Evolutionary conservation across 306 rosid species (phyloP).

Genomic region (Citrullus colocynthis): DNA sequence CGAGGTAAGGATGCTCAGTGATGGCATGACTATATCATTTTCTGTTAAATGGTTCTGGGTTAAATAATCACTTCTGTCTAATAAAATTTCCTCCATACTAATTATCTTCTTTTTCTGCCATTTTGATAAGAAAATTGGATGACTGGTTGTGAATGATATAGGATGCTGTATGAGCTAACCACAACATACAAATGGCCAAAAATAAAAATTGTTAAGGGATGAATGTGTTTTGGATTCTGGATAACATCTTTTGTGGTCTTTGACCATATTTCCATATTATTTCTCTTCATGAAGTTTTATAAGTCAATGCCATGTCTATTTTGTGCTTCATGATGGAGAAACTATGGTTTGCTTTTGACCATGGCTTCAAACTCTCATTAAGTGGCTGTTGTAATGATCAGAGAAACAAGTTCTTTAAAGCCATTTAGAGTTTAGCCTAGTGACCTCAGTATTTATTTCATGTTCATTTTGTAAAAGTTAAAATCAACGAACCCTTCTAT

Average conservation of each 20-base stretch:
- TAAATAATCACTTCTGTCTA: not conserved
- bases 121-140: not conserved
- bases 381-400: not conserved
- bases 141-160: not conserved
- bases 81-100: not conserved
- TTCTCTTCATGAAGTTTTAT: not conserved
- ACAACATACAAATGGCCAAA: not conserved
- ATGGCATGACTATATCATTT: not conserved
- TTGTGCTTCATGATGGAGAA: not conserved
- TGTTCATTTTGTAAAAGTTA: not conserved
- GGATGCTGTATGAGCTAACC: not conserved
- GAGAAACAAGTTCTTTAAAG: not conserved
- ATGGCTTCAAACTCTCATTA: not conserved
- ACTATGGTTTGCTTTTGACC: not conserved
- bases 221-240: not conserved
- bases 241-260: not conserved
- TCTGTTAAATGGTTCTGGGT: not conserved
- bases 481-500: not conserved
- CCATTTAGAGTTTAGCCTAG: not conserved
- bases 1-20: slow-evolving; percentile 31
- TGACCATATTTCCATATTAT: not conserved
- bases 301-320: not conserved
- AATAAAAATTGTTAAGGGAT: not conserved
- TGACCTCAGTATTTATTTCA: not conserved
- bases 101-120: not conserved